Evolutionary conservation across 805 yeast species (phyloP).

Genomic region (Kluyveromyces siamensis): DNA sequence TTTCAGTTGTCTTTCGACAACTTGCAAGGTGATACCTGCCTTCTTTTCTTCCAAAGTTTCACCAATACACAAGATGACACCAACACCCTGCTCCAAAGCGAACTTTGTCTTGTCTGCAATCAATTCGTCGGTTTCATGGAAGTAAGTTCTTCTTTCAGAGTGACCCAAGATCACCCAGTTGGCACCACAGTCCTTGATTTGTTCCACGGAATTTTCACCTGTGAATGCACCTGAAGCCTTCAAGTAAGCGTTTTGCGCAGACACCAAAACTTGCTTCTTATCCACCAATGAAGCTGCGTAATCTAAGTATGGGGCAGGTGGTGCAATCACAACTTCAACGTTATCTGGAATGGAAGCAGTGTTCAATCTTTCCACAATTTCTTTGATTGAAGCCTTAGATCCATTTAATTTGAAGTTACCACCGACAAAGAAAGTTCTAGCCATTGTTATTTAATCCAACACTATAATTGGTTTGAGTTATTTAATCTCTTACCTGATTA

Average conservation of each 20-base stretch:
- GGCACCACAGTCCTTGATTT: slow-evolving; percentile 85
- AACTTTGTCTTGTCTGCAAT: slow-evolving; percentile 91
- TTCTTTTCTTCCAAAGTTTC: slow-evolving; percentile 95
- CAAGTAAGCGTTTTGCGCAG: slow-evolving; percentile 86
- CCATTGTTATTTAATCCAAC: slow-evolving; percentile 31
- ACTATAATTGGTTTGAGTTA: background rate
- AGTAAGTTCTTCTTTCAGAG: slow-evolving; percentile 95
- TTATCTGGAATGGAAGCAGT: slow-evolving; percentile 60
- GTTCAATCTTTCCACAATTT: slow-evolving; percentile 79
- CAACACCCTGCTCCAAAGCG: slow-evolving; percentile 81
- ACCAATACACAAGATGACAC: slow-evolving; percentile 94
- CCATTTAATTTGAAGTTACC: slow-evolving; percentile 99
- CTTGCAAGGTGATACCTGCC: slow-evolving; percentile 75
- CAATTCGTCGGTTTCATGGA: slow-evolving; percentile 83
- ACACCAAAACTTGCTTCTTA: slow-evolving; percentile 65
- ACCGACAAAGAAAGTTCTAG: slow-evolving; percentile 94
- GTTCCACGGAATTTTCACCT: slow-evolving; percentile 88
- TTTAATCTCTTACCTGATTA: too few species aligned
- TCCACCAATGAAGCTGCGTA: slow-evolving; percentile 62
- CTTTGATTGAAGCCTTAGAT: slow-evolving; percentile 71
- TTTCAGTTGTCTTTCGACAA: slow-evolving; percentile 79
- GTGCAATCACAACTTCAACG: slow-evolving; percentile 91
- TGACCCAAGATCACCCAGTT: slow-evolving; percentile 95
- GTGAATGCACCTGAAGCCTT: slow-evolving; percentile 96
- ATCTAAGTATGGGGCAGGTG: slow-evolving; percentile 88